A percentile compares a stretch with the other conserved stretches of the same genome.
Evolutionary conservation across 2,329 filamentous ascomycete species (phyloP).

Genomic region (Pezicula radicicola): DNA sequence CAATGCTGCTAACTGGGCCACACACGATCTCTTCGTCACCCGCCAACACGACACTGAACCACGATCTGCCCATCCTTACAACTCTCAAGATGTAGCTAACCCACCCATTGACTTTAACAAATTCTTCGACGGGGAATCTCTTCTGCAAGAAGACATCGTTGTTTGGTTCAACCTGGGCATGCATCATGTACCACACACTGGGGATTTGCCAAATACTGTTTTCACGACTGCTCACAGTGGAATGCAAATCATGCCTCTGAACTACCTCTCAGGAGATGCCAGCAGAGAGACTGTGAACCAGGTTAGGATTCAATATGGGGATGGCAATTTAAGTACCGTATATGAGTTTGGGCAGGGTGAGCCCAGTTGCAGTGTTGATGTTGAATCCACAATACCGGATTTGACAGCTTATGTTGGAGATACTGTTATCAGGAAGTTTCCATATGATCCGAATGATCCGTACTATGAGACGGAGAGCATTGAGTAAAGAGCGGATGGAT

Average conservation of each 20-base stretch:
- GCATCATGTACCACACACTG: conserved; percentile 54
- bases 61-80: conserved; percentile 39
- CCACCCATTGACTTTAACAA: conserved; percentile 48
- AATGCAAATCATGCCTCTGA: conserved; percentile 40
- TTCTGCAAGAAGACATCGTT: conserved; percentile 41
- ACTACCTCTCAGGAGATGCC: conserved; percentile 39
- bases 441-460: conserved; percentile 32
- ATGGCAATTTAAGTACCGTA: conserved; percentile 25
- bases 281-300: conserved; percentile 37
- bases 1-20: conserved; percentile 45
- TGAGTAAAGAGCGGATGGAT: conserved; percentile 3
- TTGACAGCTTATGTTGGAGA: conserved; percentile 30
- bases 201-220: conserved; percentile 49
- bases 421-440: conserved; percentile 34
- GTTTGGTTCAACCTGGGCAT: conserved; percentile 54
- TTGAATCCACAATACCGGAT: conserved; percentile 21
- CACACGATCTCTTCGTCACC: conserved; percentile 48
- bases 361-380: conserved; percentile 25
- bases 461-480: conserved; percentile 30
- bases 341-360: conserved; percentile 31
- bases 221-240: conserved; percentile 43
- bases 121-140: conserved; percentile 42
- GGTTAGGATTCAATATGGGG: conserved; percentile 35
- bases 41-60: conserved; percentile 51
- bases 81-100: conserved; percentile 40